A percentile compares a stretch with the other conserved stretches of the same genome.
phyloP scores from a whole-genome alignment of 805 yeast genomes.

The Yarrowia sp. region DNA sequence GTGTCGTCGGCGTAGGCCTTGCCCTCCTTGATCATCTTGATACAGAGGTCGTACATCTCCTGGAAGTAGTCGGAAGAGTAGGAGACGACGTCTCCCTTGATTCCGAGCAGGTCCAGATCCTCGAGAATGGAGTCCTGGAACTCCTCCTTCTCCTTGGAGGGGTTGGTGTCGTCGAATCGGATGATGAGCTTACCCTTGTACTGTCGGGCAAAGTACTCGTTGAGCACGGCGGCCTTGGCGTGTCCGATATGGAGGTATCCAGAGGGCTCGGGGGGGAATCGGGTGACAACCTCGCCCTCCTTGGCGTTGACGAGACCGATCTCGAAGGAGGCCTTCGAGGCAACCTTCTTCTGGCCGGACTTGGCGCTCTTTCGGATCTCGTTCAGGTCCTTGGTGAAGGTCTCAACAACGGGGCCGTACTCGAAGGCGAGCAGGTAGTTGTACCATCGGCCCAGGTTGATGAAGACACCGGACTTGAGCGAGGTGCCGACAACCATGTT shows the following conservation, averaged over 20 bases:
- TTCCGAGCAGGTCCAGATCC: constrained; percentile 85
- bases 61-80: constrained; percentile 94
- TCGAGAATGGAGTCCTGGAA: constrained; percentile 91
- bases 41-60: constrained; percentile 81
- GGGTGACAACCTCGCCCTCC: constrained; percentile 93
- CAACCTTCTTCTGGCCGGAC: constrained; percentile 69
- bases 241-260: constrained; percentile 99
- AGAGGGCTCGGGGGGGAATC: constrained; percentile 99
- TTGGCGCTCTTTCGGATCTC: constrained; percentile 73
- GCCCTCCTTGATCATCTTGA: constrained; percentile 88
- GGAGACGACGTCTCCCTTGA: constrained; percentile 84
- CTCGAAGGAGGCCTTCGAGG: constrained; percentile 92
- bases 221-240: constrained; percentile 95
- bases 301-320: constrained; percentile 89
- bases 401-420: constrained; percentile 69
- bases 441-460: constrained; percentile 94
- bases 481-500: constrained; percentile 91
- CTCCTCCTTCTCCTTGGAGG: constrained; percentile 92
- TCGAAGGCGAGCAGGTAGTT: constrained; percentile 58
- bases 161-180: constrained; percentile 98
- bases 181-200: constrained; percentile 96
- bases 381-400: constrained; percentile 62
- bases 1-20: constrained; percentile 98
- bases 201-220: constrained; percentile 92
- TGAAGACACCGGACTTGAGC: constrained; percentile 76